phyloP scores from a whole-genome alignment of 1,284 basidiomycete species.

The Uromyces viciae-fabae region DNA sequence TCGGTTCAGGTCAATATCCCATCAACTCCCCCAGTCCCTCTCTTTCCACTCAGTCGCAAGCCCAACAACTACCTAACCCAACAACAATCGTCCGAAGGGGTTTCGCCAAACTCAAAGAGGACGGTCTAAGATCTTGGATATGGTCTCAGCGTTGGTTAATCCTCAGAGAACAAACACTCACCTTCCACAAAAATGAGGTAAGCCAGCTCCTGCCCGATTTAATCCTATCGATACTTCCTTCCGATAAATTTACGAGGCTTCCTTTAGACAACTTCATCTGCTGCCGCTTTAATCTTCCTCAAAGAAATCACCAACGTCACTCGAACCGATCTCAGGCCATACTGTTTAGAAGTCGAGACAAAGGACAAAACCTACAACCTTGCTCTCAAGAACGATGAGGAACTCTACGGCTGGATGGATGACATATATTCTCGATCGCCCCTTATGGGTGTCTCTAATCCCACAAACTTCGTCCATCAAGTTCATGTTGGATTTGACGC shows the following conservation, averaged over 20 bases:
- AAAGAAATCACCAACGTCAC: slow-evolving; percentile 80
- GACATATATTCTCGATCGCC: slow-evolving; percentile 90
- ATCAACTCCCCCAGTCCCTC: slow-evolving; percentile 10
- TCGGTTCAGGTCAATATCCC: not conserved
- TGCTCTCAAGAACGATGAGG: slow-evolving; percentile 85
- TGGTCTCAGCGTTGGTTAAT: slow-evolving; percentile 90
- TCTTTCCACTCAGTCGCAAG: not conserved
- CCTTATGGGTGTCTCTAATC: slow-evolving; percentile 84
- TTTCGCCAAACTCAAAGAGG: slow-evolving; percentile 55
- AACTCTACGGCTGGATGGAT: slow-evolving; percentile 93
- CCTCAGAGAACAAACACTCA: slow-evolving; percentile 72
- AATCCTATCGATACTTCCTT: slow-evolving; percentile 39
- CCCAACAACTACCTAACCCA: slow-evolving; percentile 36
- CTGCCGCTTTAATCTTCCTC: slow-evolving; percentile 65
- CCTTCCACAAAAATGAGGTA: slow-evolving; percentile 90
- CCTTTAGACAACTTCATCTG: slow-evolving; percentile 64
- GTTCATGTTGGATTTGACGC: slow-evolving; percentile 98
- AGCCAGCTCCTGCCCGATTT: not conserved
- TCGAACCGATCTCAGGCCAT: slow-evolving; percentile 85
- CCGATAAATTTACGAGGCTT: too few species aligned
- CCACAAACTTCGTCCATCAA: slow-evolving; percentile 96
- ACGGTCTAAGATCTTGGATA: slow-evolving; percentile 68
- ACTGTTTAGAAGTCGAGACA: slow-evolving; percentile 79
- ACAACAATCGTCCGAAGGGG: slow-evolving; percentile 52
- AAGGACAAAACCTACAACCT: slow-evolving; percentile 72